Evolutionary conservation across 2,329 filamentous ascomycete species (phyloP), one percentile per base, ranked within the genome.

Genomic region (Colletotrichum liaoningense): DNA sequence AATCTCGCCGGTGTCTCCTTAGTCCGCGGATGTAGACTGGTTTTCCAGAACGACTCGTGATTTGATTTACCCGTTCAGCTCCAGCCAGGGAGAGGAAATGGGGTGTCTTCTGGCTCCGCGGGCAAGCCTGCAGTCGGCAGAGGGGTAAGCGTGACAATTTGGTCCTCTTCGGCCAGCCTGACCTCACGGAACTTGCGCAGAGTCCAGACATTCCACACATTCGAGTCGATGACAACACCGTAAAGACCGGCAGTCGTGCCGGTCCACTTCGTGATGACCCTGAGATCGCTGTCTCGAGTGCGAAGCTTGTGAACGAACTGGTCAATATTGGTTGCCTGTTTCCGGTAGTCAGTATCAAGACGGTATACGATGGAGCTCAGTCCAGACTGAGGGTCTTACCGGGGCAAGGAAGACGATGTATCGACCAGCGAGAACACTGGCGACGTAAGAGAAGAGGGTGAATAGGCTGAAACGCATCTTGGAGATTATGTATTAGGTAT

Each of bases 221-320:
- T 38, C 38, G 71, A 72, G 35, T 57, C 26, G 35, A 76, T 63
- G 33, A 68, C 65, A 38, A 66, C 58, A 19, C 74, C 72, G 55
- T 66, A 26, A 22, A 66, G 60, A 55, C 57, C 46, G 46, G 16
- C 1, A 26, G n/a, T 4, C n/a, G 38, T 16, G 38, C 19, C 19
- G 8, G 19, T 11, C 42, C 42, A 26, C 14, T 26, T 67, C 19
- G 24, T 52, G 35, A 56, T 3, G 5, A 73, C 63, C 14, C 28
- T 19, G 26, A 66, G 24, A 14, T 30, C 11, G 35, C 63, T 49
- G 19, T 54, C 42, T 19, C 19, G 42, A 9, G 19, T 19, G 19
- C 24, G 24, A 38, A 76, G 60, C 26, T 62, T 71, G 5, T 19
- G 56, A 5, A 67, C 8, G 42, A 73, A 73, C 1, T 22, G n/a